phyloP scores from a whole-genome alignment of 176 grass and related monocot species.

The Olyra latifolia region DNA sequence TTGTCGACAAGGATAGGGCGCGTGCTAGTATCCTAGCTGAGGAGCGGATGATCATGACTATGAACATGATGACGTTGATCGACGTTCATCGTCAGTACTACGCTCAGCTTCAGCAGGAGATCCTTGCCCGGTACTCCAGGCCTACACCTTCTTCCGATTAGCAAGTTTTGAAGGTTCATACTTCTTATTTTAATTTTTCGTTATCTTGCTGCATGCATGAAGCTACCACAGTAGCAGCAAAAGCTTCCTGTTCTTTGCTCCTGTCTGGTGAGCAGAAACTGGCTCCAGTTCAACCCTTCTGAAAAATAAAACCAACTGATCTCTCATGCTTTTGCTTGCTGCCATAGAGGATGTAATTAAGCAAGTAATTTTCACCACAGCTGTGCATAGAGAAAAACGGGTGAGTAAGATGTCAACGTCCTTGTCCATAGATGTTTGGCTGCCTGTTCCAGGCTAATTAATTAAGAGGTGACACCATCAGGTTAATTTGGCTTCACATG shows the following conservation, averaged over 20 bases:
- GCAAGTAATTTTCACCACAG: slow-evolving; percentile 32
- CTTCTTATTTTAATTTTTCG: too few species aligned
- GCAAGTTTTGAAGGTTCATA: too few species aligned
- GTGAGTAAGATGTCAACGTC: slow-evolving; percentile 12
- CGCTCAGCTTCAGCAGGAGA: too few species aligned
- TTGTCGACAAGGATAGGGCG: too few species aligned
- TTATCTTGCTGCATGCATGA: not conserved
- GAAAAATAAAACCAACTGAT: not conserved
- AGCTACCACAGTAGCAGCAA: not conserved
- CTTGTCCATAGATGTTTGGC: not conserved
- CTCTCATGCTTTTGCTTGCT: not conserved
- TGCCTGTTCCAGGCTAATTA: not conserved
- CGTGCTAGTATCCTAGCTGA: too few species aligned
- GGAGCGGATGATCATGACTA: too few species aligned
- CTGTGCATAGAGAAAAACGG: slow-evolving; percentile 11
- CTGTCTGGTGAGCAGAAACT: not conserved
- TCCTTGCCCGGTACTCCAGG: too few species aligned
- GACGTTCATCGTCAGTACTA: too few species aligned
- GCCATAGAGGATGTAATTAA: not conserved
- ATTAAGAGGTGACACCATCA: slow-evolving; percentile 13
- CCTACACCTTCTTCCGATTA: too few species aligned
- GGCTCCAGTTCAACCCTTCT: not conserved
- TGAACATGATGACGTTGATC: too few species aligned
- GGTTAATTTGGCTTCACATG: slow-evolving; percentile 21
- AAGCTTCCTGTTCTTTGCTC: not conserved